Evolutionary conservation across 148 eudicot genomes (phyloP), one percentile per base, ranked within the genome.

Genomic region (Cornus suecica): DNA sequence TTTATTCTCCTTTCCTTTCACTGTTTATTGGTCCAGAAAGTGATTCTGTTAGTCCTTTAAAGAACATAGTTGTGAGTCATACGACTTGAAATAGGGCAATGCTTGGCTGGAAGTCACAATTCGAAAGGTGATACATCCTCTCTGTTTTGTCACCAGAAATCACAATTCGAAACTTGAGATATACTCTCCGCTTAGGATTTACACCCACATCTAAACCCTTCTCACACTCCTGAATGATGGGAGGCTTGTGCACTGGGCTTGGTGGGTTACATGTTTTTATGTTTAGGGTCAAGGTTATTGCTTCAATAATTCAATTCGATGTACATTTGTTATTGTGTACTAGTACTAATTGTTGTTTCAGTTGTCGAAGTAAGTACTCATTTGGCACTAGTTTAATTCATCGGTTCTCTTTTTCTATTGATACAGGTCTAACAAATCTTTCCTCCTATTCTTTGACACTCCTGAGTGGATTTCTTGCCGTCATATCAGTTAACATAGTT

Each of bases 391-490:
- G 97, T 70, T 73, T 81, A 45, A 60, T 81, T 60, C 41, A 84
- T n/a, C 76, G 91, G 69, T 88, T 92, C 15, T 82, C 94, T 15
- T 78, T 37, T 78, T 78, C 11, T 20, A 42, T 11, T 77, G 74
- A 51, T 74, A 69, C 92, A 91, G 97, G 97, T 70, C 68, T 81
- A 34, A 60, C 81, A 52, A 34, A 84, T n/a, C 76, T 94, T 69
- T 88, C 94, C 15, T 82, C 94, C n/a, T 78, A 81, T 74, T 79
- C 94, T 24, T 25, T 83, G 87, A 91, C 90, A 5, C 77, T 91
- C 41, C 68, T 90, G 81, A 94, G 98, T 78, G 98, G 98, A 26
- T 80, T 94, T 70, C 85, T 94, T 56, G 98, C 98, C n/a, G 97
- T 94, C 10, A 61, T 94, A 69, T 91, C 98, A 10, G 97, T 94